Conservation (phyloP, 208 protist species). For the Borovskyia barvae region DNA sequence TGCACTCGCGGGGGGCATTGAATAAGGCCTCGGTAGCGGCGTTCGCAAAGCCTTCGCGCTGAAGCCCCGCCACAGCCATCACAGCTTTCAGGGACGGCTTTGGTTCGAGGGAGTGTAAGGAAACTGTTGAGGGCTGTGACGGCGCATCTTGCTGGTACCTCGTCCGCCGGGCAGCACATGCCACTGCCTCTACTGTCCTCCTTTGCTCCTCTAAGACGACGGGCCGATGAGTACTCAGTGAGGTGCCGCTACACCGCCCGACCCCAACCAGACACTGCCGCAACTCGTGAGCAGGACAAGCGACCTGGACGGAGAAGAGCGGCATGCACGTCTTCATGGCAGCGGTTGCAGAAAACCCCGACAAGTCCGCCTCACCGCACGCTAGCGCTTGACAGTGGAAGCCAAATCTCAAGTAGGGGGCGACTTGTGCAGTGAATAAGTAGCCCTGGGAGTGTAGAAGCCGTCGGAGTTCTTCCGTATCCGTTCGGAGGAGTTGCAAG, state of each 20-base stretch:
- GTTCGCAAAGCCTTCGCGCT: conserved; percentile 23
- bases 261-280: conserved; percentile 15
- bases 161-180: no score
- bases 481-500: conserved; percentile 2
- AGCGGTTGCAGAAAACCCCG: conserved; percentile 3
- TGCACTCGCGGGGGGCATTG: background rate
- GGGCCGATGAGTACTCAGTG: background rate
- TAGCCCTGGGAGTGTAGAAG: conserved; percentile 16
- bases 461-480: background rate
- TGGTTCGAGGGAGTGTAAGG: no score
- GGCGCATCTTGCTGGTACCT: no score
- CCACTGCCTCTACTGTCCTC: no score
- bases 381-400: conserved; percentile 19
- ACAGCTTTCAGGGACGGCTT: no score
- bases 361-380: conserved; percentile 12
- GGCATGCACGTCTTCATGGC: conserved; percentile 17
- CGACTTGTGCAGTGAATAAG: conserved; percentile 9
- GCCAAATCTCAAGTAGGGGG: conserved; percentile 10
- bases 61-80: background rate
- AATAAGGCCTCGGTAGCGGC: conserved; percentile 14
- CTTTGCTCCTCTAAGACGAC: conserved; percentile 10
- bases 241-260: background rate
- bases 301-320: background rate
- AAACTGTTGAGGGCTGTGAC: no score
- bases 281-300: conserved; percentile 15